phyloP scores from a whole-genome alignment of 1,139 yeast genomes.

The Pichia sp. region DNA sequence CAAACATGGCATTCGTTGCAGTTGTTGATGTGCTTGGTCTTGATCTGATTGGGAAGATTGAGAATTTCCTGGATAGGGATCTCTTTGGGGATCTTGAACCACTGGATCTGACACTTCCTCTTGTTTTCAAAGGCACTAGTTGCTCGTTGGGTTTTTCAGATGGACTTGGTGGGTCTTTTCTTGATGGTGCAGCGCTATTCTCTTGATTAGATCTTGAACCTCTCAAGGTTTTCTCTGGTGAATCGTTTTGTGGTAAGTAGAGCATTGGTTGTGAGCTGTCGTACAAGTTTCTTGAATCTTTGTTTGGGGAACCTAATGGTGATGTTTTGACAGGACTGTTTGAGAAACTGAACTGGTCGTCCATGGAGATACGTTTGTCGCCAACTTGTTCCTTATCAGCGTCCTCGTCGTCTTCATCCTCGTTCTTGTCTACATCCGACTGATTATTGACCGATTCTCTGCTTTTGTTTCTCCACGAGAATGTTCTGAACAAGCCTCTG shows the following conservation, averaged over 20 bases:
- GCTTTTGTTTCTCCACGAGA: constrained; percentile 8
- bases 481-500: constrained; percentile 4
- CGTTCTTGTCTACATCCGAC: not conserved
- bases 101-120: not conserved
- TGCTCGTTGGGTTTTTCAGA: not conserved
- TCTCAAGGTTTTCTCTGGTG: not conserved
- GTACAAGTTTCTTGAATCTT: constrained; percentile 1
- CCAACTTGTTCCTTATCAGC: not conserved
- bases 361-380: too few species aligned
- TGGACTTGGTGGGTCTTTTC: not conserved
- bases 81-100: not conserved
- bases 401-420: not conserved
- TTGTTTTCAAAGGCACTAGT: not conserved
- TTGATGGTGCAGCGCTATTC: not conserved
- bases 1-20: not conserved
- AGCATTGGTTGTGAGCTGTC: constrained; percentile 7
- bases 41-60: constrained; percentile 4
- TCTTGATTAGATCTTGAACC: not conserved
- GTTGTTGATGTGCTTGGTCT: not conserved
- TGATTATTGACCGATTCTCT: not conserved
- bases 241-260: not conserved
- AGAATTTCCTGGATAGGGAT: constrained; percentile 6
- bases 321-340: not conserved
- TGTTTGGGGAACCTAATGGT: not conserved
- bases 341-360: not conserved